Percentiles rank a stretch among this genome's conserved stretches.
Conservation (phyloP, 2,329 filamentous ascomycete genomes). For the Verticillium nonalfalfae region DNA sequence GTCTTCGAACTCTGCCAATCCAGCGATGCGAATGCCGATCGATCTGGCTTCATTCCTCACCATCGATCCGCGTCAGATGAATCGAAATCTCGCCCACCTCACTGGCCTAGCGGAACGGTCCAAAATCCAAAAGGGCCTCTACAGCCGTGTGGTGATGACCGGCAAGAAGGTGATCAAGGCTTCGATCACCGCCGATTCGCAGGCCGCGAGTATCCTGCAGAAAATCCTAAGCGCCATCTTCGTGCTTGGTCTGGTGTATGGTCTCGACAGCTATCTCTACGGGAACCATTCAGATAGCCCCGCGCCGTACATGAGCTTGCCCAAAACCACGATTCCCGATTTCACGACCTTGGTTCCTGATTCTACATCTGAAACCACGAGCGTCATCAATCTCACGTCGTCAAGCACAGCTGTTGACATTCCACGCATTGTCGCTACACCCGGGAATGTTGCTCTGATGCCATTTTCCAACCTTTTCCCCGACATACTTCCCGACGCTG, state of each 20-base stretch:
- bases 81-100: constrained; percentile 43
- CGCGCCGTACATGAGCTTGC: not conserved
- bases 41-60: constrained; percentile 42
- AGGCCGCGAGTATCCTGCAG: not conserved
- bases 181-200: not conserved
- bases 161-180: not conserved
- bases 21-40: constrained; percentile 37
- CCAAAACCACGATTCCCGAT: constrained; percentile 11
- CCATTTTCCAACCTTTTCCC: constrained; percentile 34
- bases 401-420: constrained; percentile 27
- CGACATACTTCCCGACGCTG: constrained; percentile 21
- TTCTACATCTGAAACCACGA: constrained; percentile 21
- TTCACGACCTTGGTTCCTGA: constrained; percentile 9
- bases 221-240: not conserved
- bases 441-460: constrained; percentile 19
- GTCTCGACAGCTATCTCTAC: not conserved
- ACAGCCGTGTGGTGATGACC: not conserved
- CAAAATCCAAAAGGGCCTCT: not conserved
- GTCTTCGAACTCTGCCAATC: constrained; percentile 23
- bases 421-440: constrained; percentile 15
- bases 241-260: not conserved
- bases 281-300: not conserved
- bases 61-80: constrained; percentile 46
- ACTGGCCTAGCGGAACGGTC: constrained; percentile 22
- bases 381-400: constrained; percentile 29